These are phyloP conservation scores for Anisogramma anomala DNA, from an alignment of 2,329 filamentous ascomycete species.

Conservation along the genomic window DNA sequence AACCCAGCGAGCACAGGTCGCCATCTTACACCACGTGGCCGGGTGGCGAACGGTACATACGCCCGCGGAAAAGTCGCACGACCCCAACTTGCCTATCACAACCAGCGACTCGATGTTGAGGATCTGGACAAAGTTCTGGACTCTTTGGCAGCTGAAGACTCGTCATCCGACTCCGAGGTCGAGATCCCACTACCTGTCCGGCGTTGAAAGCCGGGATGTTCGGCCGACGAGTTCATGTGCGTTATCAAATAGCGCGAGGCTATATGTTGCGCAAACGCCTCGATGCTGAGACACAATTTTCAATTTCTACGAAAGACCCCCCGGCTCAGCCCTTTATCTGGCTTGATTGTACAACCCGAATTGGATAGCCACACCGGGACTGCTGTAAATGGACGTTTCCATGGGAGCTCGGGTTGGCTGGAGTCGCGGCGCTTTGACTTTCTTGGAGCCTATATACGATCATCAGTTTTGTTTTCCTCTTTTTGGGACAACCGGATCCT, in stretches of 20 bases:
- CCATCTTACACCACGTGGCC: constrained; percentile 26
- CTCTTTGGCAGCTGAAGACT: constrained; percentile 36
- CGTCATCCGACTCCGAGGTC: constrained; percentile 45
- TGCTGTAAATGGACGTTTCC: too few relatives aligned
- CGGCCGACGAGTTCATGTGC: constrained; percentile 1
- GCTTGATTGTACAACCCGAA: too few relatives aligned
- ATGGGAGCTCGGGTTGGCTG: too few relatives aligned
- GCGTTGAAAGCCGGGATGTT: constrained; percentile 7
- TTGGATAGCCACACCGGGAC: too few relatives aligned
- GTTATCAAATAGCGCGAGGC: background rate
- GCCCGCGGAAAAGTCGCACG: constrained; percentile 29
- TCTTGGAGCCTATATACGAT: too few relatives aligned
- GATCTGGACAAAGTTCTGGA: constrained; percentile 50
- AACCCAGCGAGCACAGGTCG: constrained; percentile 25
- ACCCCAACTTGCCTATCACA: constrained; percentile 27
- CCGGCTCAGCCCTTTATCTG: too few relatives aligned
- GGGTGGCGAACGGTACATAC: constrained; percentile 30
- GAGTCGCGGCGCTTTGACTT: too few relatives aligned
- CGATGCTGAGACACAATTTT: too few relatives aligned
- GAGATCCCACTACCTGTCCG: constrained; percentile 40
- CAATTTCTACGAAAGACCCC: too few relatives aligned
- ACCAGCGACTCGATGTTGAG: constrained; percentile 37
- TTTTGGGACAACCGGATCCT: too few relatives aligned
- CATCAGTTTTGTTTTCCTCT: too few relatives aligned
- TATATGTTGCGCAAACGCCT: too few relatives aligned